Percentiles rank a stretch among this genome's conserved stretches.
Evolutionary conservation across 225 moss, liverwort and hornwort genomes (phyloP).

Genomic region (Straminergon stramineum): DNA sequence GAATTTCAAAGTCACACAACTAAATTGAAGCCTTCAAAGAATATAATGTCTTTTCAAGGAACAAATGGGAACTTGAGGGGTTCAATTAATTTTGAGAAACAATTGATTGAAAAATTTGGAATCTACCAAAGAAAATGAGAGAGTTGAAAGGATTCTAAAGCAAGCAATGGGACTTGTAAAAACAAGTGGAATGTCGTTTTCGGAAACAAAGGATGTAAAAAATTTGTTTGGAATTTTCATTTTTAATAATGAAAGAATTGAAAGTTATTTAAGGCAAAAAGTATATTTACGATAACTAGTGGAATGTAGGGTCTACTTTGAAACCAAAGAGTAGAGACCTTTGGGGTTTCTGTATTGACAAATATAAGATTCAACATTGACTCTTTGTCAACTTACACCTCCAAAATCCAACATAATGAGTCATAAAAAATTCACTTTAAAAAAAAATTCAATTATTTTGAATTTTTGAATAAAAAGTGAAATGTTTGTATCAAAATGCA

Average conservation of each 20-base stretch:
- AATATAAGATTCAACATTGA: no score
- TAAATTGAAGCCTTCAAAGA: background rate
- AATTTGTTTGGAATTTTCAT: background rate
- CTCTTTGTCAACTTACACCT: background rate
- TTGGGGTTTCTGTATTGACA: background rate
- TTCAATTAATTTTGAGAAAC: background rate
- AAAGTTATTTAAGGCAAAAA: background rate
- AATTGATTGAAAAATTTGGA: background rate
- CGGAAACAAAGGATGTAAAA: accelerated
- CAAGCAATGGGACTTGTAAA: background rate
- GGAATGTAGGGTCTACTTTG: background rate
- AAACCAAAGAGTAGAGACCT: background rate
- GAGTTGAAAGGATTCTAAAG: background rate
- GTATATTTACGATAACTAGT: background rate
- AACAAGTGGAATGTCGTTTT: background rate
- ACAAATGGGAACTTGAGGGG: no score
- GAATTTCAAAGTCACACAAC: background rate
- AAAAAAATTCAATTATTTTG: accelerated
- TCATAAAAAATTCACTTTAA: no score
- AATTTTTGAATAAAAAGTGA: background rate
- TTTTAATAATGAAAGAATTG: background rate
- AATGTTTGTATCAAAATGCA: no score
- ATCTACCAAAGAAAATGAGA: background rate
- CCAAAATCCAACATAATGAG: background rate
- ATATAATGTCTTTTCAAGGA: background rate